phyloP scores from a whole-genome alignment of 2,329 filamentous ascomycete genomes.

The Curvularia sp. region DNA sequence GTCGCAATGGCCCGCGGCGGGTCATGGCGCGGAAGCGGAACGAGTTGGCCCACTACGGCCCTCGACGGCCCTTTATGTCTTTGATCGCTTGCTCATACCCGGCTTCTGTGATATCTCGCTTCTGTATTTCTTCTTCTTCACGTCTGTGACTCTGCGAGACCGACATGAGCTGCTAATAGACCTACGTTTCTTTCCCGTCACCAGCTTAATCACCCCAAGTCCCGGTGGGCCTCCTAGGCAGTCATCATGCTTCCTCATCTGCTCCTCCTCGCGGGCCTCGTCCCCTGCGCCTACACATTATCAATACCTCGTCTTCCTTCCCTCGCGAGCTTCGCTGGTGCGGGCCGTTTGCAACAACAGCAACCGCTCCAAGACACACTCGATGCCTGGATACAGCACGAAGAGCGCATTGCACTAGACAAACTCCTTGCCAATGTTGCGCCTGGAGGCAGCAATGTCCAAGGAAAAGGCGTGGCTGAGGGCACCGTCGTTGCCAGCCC shows the following conservation, averaged over 20 bases:
- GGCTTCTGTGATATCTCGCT: slow-evolving; percentile 2
- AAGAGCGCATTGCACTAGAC: slow-evolving; percentile 48
- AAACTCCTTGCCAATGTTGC: slow-evolving; percentile 54
- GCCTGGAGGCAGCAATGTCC: slow-evolving; percentile 51
- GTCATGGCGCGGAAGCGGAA: slow-evolving; percentile 9
- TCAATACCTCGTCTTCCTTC: slow-evolving; percentile 38
- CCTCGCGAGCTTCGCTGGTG: slow-evolving; percentile 26
- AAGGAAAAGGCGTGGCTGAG: slow-evolving; percentile 43
- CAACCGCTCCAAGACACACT: slow-evolving; percentile 41
- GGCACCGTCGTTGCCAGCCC: slow-evolving; percentile 56
- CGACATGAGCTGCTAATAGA: slow-evolving; percentile 8
- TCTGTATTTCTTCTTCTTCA: not conserved
- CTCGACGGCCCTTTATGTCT: slow-evolving; percentile 9
- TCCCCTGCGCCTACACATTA: slow-evolving; percentile 35
- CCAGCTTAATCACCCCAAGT: not conserved
- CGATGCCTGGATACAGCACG: slow-evolving; percentile 48
- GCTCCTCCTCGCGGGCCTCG: slow-evolving; percentile 15
- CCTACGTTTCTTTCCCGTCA: slow-evolving; percentile 1
- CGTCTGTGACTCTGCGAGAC: not conserved
- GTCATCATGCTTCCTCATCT: slow-evolving; percentile 18
- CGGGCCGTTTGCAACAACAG: slow-evolving; percentile 31
- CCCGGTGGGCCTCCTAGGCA: not conserved
- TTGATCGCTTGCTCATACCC: slow-evolving; percentile 9
- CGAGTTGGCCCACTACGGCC: not conserved
- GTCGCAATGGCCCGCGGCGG: not conserved